These are phyloP conservation scores for Fusarium sp. DNA, from an alignment of 2,329 filamentous ascomycete genomes.

Conservation along the genomic window DNA sequence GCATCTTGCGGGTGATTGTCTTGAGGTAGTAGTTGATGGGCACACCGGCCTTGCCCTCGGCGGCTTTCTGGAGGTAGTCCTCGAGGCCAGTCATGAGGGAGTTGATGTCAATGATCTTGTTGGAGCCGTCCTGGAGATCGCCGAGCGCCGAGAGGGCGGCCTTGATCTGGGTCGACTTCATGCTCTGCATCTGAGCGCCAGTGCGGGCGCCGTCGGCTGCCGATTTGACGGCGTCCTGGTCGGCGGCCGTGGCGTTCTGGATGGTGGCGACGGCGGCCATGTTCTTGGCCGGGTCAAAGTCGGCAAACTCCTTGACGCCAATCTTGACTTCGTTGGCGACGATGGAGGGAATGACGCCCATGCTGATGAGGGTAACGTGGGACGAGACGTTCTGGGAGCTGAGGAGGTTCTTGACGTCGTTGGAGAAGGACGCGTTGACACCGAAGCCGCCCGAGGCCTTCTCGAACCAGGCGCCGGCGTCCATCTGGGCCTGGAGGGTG, in stretches of 20 bases:
- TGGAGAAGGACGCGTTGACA: constrained; percentile 22
- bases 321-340: constrained; percentile 16
- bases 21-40: constrained; percentile 42
- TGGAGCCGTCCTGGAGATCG: constrained; percentile 17
- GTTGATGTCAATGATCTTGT: constrained; percentile 31
- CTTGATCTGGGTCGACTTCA: neutral
- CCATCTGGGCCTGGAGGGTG: constrained; percentile 20
- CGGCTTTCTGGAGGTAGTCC: constrained; percentile 26
- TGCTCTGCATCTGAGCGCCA: neutral
- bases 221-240: constrained; percentile 8
- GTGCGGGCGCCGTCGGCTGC: constrained; percentile 9
- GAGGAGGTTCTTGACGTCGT: constrained; percentile 33
- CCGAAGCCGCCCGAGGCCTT: neutral
- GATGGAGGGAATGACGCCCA: constrained; percentile 17
- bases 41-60: constrained; percentile 12
- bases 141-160: constrained; percentile 2
- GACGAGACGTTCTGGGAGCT: constrained; percentile 33
- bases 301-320: constrained; percentile 13
- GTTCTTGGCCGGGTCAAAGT: constrained; percentile 10
- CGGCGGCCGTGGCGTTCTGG: constrained; percentile 2
- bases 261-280: constrained; percentile 7
- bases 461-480: constrained; percentile 18
- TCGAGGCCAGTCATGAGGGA: constrained; percentile 38
- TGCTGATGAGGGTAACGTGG: constrained; percentile 21
- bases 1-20: constrained; percentile 31